phyloP scores from a whole-genome alignment of 176 grass and related monocot species.

The Hsuehochloa calcarea region DNA sequence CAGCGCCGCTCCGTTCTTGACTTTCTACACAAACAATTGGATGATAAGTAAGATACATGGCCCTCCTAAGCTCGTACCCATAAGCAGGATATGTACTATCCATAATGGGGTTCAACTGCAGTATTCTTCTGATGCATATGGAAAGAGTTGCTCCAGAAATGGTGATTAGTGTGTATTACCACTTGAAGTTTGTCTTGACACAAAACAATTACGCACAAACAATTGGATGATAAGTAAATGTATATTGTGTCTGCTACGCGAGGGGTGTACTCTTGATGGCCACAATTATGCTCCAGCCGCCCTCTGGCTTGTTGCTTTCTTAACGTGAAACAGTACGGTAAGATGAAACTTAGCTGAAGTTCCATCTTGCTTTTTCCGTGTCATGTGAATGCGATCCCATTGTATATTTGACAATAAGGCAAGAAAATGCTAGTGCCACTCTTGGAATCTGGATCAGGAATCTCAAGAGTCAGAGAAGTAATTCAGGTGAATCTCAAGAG shows the following conservation, averaged over 20 bases:
- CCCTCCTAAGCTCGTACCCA: neutral
- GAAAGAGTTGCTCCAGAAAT: slow-evolving; percentile 7
- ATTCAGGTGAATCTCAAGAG: too few relatives aligned
- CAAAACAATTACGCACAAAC: neutral
- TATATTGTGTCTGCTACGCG: neutral
- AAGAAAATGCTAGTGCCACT: neutral
- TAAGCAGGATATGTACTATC: neutral
- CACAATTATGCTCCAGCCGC: neutral
- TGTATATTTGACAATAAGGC: slow-evolving; percentile 42
- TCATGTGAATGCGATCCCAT: slow-evolving; percentile 11
- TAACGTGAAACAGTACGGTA: too few relatives aligned
- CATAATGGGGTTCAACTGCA: neutral
- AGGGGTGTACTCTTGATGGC: neutral
- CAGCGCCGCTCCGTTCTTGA: slow-evolving; percentile 72
- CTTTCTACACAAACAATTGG: slow-evolving; percentile 67
- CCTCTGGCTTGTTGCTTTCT: too few relatives aligned
- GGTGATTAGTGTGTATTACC: neutral
- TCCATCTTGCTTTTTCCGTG: slow-evolving; percentile 21
- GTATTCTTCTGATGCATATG: neutral
- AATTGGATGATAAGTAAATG: too few relatives aligned
- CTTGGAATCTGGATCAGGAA: neutral
- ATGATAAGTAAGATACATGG: slow-evolving; percentile 37
- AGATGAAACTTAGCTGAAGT: neutral
- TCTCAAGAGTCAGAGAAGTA: slow-evolving; percentile 3
- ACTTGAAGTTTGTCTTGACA: neutral